phyloP scores from a whole-genome alignment of 345 rosid species.

The Salix udensis region DNA sequence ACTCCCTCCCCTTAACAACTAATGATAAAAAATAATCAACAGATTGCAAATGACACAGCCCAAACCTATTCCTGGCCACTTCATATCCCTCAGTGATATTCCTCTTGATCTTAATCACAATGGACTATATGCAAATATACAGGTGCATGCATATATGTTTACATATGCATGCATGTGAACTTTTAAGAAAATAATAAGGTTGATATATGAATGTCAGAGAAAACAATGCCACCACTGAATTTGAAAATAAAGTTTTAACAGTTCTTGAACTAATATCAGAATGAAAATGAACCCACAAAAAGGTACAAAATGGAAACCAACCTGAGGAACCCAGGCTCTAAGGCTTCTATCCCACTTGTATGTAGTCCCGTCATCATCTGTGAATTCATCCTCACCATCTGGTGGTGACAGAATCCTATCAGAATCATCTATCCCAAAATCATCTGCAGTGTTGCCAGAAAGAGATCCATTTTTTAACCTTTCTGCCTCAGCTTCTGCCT shows the following conservation, averaged over 20 bases:
- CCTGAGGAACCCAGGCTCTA: slow-evolving; percentile 96
- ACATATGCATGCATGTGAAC: neutral
- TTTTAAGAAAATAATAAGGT: neutral
- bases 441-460: slow-evolving; percentile 26
- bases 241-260: neutral
- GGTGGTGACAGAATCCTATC: slow-evolving; percentile 59
- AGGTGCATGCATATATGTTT: neutral
- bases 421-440: slow-evolving; percentile 30
- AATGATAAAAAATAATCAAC: neutral
- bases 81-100: neutral
- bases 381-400: slow-evolving; percentile 88
- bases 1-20: neutral
- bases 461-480: slow-evolving; percentile 45
- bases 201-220: neutral
- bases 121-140: neutral
- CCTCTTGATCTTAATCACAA: neutral
- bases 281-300: neutral
- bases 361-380: slow-evolving; percentile 87
- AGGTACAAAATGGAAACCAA: slow-evolving; percentile 26
- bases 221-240: neutral
- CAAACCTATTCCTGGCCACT: neutral
- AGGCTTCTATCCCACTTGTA: slow-evolving; percentile 78
- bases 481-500: slow-evolving; percentile 66
- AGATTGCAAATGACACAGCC: neutral
- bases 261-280: neutral